Evolutionary conservation across 371 early-diverging fungal genomes (phyloP), one percentile per base, ranked within the genome.

Genomic region (Zancudomyces culisetae): DNA sequence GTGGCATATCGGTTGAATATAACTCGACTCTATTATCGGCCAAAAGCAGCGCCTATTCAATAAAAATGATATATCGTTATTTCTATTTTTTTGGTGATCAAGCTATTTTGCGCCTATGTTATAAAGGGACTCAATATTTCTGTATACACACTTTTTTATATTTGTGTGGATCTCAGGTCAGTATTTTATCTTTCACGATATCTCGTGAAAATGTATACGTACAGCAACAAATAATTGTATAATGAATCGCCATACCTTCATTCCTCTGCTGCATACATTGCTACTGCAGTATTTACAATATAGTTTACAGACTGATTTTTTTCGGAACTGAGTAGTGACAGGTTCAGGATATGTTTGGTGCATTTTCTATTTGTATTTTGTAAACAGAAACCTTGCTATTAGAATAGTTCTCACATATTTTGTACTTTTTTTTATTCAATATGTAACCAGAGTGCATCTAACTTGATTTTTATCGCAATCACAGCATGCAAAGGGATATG

Each of bases 1-100:
- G 86, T 3, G 92, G 89, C 29, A 76, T 73, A 58, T 93, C 92
- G 1, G 94, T 93, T 4, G 87, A 87, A 51, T 72, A 85, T 22
- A 86, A 67, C 57, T 85, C 83, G 35, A 91, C 77, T 19, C 79
- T 74, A 49, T 81, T 82, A 63, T 94, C 90, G 0, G 93, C 91
- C 10, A 94, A 64, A 49, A 94, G 63, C 50, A 93, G 80, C 2
- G 93, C 92, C 68, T 83, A 60, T 20, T 18, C 21, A 0, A 4
- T 6, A 40, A 8, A 4, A 21, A 40, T 45, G 29, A n/a, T n/a
- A n/a, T n/a, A 50, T 50, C 26, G 15, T 35, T 35, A 35, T 35
- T 35, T 35, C 6, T 35, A 10, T 35, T 35, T 15, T 35, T 10
- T 35, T 35, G 15, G 35, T 35, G 15, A 10, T 10, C 35, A 35